phyloP scores from a whole-genome alignment of 2,329 filamentous ascomycete genomes.

The Phaeophleospora eucalypticola region DNA sequence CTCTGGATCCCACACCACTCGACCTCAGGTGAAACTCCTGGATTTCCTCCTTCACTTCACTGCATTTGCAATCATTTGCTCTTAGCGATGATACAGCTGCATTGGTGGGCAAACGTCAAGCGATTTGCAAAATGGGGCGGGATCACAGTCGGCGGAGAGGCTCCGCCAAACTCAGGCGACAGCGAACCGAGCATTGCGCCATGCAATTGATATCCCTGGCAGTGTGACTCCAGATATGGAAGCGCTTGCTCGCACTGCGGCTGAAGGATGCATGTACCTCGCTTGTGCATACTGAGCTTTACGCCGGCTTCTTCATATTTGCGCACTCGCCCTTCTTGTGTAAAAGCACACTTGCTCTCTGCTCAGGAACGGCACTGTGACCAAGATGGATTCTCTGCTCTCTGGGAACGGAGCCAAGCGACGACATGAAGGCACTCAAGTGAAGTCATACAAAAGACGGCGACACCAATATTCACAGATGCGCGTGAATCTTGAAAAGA shows the following conservation, averaged over 20 bases:
- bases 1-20: too few species aligned
- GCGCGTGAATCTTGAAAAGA: conserved; percentile 4
- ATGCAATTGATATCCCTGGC: background rate
- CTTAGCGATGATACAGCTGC: too few species aligned
- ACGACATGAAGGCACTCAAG: background rate
- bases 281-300: background rate
- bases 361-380: too few species aligned
- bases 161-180: background rate
- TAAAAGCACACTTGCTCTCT: too few species aligned
- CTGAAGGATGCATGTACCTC: background rate
- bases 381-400: background rate
- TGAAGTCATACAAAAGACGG: background rate
- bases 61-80: too few species aligned
- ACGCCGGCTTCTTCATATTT: too few species aligned
- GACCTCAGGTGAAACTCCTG: too few species aligned
- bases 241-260: background rate
- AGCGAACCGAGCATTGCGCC: background rate
- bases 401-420: background rate
- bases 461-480: conserved; percentile 1
- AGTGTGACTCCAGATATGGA: background rate
- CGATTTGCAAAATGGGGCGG: too few species aligned
- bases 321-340: too few species aligned
- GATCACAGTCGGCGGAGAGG: background rate
- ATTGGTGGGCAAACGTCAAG: too few species aligned
- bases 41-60: too few species aligned